Percentiles rank a stretch among this genome's conserved stretches.
Evolutionary conservation across 805 yeast genomes (phyloP).

Genomic region (Saccharomycopsis oosterbeekiorum): DNA sequence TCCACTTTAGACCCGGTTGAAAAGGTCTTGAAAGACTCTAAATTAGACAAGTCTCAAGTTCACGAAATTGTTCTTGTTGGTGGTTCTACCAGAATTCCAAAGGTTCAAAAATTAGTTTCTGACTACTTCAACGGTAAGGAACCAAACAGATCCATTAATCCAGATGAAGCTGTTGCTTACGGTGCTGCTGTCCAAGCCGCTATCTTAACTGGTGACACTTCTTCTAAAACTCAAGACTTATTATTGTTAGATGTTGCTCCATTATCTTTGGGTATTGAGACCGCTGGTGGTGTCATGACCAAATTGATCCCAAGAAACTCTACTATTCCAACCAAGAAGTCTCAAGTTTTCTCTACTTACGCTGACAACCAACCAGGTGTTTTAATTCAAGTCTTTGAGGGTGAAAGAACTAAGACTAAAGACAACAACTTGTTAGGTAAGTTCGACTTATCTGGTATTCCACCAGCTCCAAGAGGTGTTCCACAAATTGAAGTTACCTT

Average conservation of each 20-base stretch:
- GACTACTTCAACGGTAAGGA: slow-evolving; percentile 98
- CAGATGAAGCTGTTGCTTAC: slow-evolving; percentile 98
- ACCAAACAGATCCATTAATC: slow-evolving; percentile 96
- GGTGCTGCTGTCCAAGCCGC: slow-evolving; percentile 99
- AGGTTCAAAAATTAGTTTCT: slow-evolving; percentile 91
- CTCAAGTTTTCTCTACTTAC: slow-evolving; percentile 95
- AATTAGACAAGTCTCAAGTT: slow-evolving; percentile 84
- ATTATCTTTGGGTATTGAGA: slow-evolving; percentile 96
- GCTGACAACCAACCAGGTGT: slow-evolving; percentile 99
- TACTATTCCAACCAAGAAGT: slow-evolving; percentile 96
- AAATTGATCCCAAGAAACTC: slow-evolving; percentile 98
- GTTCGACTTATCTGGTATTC: slow-evolving; percentile 92
- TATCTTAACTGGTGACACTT: slow-evolving; percentile 92
- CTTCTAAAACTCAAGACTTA: slow-evolving; percentile 95
- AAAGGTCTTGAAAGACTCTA: slow-evolving; percentile 89
- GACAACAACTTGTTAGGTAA: slow-evolving; percentile 96
- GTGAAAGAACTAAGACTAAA: slow-evolving; percentile 95
- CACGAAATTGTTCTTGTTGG: slow-evolving; percentile 95
- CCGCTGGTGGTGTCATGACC: slow-evolving; percentile 99
- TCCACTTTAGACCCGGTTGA: slow-evolving; percentile 93
- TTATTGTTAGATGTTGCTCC: slow-evolving; percentile 98
- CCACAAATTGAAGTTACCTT: slow-evolving; percentile 98
- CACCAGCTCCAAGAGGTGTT: slow-evolving; percentile 98
- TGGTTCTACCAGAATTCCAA: slow-evolving; percentile 99
- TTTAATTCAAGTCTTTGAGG: slow-evolving; percentile 92